phyloP scores from a whole-genome alignment of 2,329 filamentous ascomycete genomes.

The Elsinoe fawcettii region DNA sequence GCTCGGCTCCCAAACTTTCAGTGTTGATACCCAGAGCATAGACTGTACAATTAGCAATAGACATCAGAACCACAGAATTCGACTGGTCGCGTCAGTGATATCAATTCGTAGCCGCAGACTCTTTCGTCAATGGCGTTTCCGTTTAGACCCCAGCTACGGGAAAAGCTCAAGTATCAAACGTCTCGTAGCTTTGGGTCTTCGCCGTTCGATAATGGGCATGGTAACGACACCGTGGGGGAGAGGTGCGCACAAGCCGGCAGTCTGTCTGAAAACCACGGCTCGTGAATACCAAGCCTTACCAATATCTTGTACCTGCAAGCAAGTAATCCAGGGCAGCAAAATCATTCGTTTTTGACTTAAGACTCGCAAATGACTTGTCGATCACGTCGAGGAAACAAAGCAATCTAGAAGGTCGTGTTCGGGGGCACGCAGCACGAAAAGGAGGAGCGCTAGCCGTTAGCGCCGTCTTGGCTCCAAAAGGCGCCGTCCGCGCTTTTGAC shows the following conservation, averaged over 20 bases:
- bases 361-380: not conserved
- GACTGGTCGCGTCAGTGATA: not conserved
- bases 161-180: slow-evolving; percentile 9
- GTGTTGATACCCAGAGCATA: not conserved
- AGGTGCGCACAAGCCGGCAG: slow-evolving; percentile 3
- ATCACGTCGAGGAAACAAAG: slow-evolving; percentile 5
- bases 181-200: slow-evolving; percentile 6
- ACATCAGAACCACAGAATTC: not conserved
- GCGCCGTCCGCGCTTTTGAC: slow-evolving; percentile 4
- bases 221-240: slow-evolving; percentile 6
- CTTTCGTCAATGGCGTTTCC: slow-evolving; percentile 11
- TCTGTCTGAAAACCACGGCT: slow-evolving; percentile 3
- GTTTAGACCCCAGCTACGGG: not conserved
- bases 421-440: not conserved
- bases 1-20: not conserved
- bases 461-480: slow-evolving; percentile 6
- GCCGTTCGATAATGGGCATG: slow-evolving; percentile 17
- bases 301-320: slow-evolving; percentile 6
- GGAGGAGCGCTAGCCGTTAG: slow-evolving; percentile 8
- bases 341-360: not conserved
- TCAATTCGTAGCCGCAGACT: not conserved
- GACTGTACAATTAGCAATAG: not conserved
- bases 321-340: not conserved
- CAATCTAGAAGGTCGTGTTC: slow-evolving; percentile 13
- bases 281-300: not conserved